Conservation (phyloP, 2,329 filamentous ascomycete species). For the Stylonectria norvegica region DNA sequence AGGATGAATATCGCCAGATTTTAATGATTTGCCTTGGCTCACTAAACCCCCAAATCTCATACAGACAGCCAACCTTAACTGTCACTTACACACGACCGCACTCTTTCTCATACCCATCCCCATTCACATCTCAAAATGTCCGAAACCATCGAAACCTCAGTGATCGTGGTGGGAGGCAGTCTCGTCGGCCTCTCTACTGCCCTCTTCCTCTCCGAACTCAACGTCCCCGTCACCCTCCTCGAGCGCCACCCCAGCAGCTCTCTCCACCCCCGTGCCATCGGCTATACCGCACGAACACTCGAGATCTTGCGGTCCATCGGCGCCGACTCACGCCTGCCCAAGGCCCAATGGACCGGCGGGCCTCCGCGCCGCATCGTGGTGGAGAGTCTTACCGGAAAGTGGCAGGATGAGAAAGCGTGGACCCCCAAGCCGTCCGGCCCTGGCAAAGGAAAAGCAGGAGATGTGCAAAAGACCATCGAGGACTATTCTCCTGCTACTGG, state of each 20-base stretch:
- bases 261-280: conserved; percentile 36
- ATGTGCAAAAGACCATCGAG: not conserved
- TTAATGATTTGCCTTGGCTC: too few species aligned
- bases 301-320: conserved; percentile 33
- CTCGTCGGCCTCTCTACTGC: conserved; percentile 39
- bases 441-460: not conserved
- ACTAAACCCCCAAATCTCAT: too few species aligned
- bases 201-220: conserved; percentile 32
- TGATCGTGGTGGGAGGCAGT: conserved; percentile 39
- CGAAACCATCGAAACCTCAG: conserved; percentile 10
- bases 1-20: too few species aligned
- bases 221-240: conserved; percentile 33
- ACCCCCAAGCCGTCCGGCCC: conserved; percentile 13
- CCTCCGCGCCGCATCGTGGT: conserved; percentile 20
- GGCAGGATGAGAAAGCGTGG: conserved; percentile 21
- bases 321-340: conserved; percentile 14
- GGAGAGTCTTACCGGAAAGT: conserved; percentile 20
- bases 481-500: conserved; percentile 19
- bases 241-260: conserved; percentile 35
- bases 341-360: conserved; percentile 14
- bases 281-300: conserved; percentile 37
- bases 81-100: too few species aligned
- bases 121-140: too few species aligned
- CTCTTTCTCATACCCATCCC: too few species aligned
- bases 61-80: too few species aligned